Evolutionary conservation across 2,329 filamentous ascomycete species (phyloP).

Genomic region (Exophiala bonariae): DNA sequence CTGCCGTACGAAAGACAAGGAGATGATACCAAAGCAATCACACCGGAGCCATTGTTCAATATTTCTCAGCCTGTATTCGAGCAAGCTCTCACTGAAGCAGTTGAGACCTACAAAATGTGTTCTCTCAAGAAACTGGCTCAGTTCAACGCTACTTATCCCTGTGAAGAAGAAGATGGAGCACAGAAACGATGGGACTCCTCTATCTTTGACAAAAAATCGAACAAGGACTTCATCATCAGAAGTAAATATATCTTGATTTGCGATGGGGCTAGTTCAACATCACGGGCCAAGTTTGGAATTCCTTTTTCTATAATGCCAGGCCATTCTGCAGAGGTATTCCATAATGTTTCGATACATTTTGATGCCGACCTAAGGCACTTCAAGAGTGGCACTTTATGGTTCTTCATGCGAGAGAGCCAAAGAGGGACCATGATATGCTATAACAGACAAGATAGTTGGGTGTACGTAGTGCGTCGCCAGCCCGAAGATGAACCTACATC

Average conservation of each 20-base stretch:
- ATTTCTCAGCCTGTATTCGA: neutral
- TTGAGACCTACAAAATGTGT: too few relatives aligned
- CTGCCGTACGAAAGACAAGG: too few relatives aligned
- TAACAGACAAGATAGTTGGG: slow-evolving; percentile 9
- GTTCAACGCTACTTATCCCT: too few relatives aligned
- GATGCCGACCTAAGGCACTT: slow-evolving; percentile 2
- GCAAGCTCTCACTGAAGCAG: slow-evolving; percentile 31
- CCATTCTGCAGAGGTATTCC: slow-evolving; percentile 7
- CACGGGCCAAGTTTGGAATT: too few relatives aligned
- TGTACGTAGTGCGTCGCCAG: slow-evolving; percentile 1
- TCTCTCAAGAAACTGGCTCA: too few relatives aligned
- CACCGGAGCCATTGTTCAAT: slow-evolving; percentile 6
- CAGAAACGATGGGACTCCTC: too few relatives aligned
- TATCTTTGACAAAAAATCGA: too few relatives aligned
- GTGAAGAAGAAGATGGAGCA: too few relatives aligned
- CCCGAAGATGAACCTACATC: neutral
- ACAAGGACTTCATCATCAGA: too few relatives aligned
- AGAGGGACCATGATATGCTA: slow-evolving; percentile 5
- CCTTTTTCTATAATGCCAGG: too few relatives aligned
- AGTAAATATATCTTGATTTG: too few relatives aligned
- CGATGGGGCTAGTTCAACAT: too few relatives aligned
- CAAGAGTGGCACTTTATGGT: slow-evolving; percentile 5
- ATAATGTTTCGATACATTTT: slow-evolving; percentile 9
- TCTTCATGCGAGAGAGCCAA: neutral
- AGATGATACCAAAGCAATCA: neutral